Conservation (phyloP, 2,329 filamentous ascomycete genomes). For the Aspergillus sp. region DNA sequence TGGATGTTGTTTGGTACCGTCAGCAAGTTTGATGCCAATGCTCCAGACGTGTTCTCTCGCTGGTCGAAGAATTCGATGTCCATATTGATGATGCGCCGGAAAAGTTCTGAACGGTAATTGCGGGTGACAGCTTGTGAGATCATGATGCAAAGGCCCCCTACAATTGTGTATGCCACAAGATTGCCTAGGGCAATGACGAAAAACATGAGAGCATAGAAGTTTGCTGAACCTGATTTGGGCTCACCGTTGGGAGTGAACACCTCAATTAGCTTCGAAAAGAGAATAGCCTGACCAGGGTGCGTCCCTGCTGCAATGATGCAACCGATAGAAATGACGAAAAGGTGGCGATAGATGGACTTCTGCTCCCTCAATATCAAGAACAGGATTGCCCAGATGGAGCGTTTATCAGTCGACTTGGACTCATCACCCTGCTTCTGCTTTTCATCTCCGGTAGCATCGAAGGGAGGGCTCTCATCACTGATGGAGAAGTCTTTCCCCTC, state of each 20-base stretch:
- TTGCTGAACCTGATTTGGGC: background rate
- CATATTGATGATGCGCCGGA: slow-evolving; percentile 27
- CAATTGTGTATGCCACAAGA: slow-evolving; percentile 39
- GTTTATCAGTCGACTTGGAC: background rate
- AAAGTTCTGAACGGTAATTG: slow-evolving; percentile 22
- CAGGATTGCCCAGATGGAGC: slow-evolving; percentile 1
- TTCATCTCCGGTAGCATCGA: background rate
- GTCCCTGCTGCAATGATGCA: slow-evolving; percentile 10
- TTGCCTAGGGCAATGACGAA: slow-evolving; percentile 13
- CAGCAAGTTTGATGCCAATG: slow-evolving; percentile 24
- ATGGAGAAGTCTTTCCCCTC: slow-evolving; percentile 25
- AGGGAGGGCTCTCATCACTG: background rate
- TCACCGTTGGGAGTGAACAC: background rate
- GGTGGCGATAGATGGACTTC: background rate
- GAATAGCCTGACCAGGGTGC: slow-evolving; percentile 36
- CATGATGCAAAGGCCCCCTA: slow-evolving; percentile 34
- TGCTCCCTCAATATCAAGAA: slow-evolving; percentile 3
- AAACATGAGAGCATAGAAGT: slow-evolving; percentile 7
- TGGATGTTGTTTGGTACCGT: slow-evolving; percentile 36
- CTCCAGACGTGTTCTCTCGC: slow-evolving; percentile 30
- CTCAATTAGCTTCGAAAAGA: background rate
- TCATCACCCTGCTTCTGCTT: background rate
- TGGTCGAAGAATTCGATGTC: slow-evolving; percentile 36
- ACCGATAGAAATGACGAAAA: background rate
- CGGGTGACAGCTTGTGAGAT: slow-evolving; percentile 18